Evolutionary conservation across 225 moss, liverwort and hornwort genomes (phyloP).

Genomic region (Bryoerythrophyllum caledonicum): DNA sequence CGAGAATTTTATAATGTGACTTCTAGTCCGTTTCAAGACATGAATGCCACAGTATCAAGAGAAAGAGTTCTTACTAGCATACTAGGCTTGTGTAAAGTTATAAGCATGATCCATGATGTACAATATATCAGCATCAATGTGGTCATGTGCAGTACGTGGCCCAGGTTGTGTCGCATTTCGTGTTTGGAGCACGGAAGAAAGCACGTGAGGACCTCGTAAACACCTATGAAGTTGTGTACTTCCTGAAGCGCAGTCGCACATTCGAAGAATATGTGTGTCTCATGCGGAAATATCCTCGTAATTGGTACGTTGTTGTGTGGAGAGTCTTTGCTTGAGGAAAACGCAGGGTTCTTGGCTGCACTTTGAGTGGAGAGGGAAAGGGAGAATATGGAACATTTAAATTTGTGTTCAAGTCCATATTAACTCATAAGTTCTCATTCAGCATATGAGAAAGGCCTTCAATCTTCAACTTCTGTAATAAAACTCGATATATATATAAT

Average conservation of each 20-base stretch:
- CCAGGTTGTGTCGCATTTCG: slow-evolving; percentile 82
- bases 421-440: no score
- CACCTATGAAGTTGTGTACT: slow-evolving; percentile 76
- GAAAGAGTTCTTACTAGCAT: slow-evolving; percentile 3
- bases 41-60: not conserved
- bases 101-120: not conserved
- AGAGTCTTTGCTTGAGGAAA: no score
- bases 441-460: no score
- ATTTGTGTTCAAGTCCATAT: no score
- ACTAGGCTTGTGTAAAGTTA: not conserved
- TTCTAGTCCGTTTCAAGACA: no score
- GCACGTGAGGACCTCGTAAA: slow-evolving; percentile 66
- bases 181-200: slow-evolving; percentile 75
- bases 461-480: no score
- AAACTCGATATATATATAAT: no score
- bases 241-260: slow-evolving; percentile 78
- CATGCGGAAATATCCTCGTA: slow-evolving; percentile 77
- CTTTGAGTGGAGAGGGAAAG: no score
- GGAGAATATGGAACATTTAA: no score
- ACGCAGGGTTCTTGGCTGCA: no score
- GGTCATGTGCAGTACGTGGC: not conserved
- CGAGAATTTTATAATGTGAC: no score
- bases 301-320: no score
- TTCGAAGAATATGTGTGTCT: slow-evolving; percentile 81
- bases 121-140: not conserved